These are phyloP conservation scores for Violaceomyces palustris DNA, from an alignment of 1,284 basidiomycete genomes.

Conservation along the genomic window DNA sequence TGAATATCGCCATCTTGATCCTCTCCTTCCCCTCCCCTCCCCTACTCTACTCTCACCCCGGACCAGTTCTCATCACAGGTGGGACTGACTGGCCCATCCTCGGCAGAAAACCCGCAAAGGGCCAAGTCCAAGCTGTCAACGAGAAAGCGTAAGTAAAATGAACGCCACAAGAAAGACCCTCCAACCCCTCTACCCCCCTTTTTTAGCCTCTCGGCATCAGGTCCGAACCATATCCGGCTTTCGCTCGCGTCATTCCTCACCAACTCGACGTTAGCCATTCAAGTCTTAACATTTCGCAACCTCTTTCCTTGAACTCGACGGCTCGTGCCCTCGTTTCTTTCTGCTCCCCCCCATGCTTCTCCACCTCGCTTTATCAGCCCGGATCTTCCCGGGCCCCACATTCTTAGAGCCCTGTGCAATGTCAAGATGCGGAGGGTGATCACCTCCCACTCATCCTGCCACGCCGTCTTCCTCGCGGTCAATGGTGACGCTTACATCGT, in stretches of 20 bases:
- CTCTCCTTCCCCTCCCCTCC: no score
- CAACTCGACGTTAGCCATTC: neutral
- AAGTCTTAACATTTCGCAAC: neutral
- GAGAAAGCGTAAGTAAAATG: neutral
- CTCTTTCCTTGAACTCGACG: neutral
- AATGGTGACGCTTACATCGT: conserved; percentile 78
- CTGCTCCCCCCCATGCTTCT: neutral
- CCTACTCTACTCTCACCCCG: no score
- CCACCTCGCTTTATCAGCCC: conserved; percentile 55
- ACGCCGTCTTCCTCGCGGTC: conserved; percentile 47
- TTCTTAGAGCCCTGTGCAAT: conserved; percentile 78
- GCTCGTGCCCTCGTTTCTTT: neutral
- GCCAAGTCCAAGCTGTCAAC: neutral
- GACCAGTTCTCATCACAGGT: conserved; percentile 70
- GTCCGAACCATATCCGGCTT: conserved; percentile 11
- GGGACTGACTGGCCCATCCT: conserved; percentile 70
- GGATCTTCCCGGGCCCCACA: conserved; percentile 77
- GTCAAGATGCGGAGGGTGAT: conserved; percentile 54
- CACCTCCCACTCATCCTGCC: conserved; percentile 35
- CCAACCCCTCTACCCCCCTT: neutral
- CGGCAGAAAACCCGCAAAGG: conserved; percentile 47
- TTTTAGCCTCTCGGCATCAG: conserved; percentile 19
- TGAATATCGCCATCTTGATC: no score
- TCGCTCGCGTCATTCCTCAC: neutral
- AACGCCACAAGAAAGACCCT: neutral